A percentile compares a stretch with the other conserved stretches of the same genome.
Evolutionary conservation across 176 grass and related monocot species (phyloP).

Genomic region (Zoysia pacifica): DNA sequence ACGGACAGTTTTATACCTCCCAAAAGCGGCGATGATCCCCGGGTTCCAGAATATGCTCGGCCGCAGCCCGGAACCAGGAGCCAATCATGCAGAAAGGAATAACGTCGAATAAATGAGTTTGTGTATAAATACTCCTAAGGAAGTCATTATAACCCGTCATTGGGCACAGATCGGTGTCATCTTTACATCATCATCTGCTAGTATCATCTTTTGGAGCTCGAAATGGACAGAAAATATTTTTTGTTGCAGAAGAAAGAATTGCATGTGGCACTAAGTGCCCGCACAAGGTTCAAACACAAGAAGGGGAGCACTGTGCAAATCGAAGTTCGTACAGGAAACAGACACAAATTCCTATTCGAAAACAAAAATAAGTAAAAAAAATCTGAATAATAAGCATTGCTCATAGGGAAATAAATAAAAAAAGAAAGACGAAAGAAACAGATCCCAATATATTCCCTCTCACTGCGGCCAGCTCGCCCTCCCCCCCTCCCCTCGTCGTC

Average conservation of each 20-base stretch:
- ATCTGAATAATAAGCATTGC: too few relatives aligned
- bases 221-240: not conserved
- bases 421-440: not conserved
- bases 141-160: not conserved
- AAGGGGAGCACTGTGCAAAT: not conserved
- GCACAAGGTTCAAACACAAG: not conserved
- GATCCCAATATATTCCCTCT: slow-evolving; percentile 37
- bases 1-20: too few relatives aligned
- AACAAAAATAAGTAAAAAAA: not conserved
- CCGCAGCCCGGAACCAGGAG: not conserved
- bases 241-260: not conserved
- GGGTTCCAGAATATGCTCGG: slow-evolving; percentile 19
- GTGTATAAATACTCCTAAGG: not conserved
- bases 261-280: not conserved
- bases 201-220: not conserved
- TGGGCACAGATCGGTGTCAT: too few relatives aligned
- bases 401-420: not conserved
- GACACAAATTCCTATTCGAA: not conserved
- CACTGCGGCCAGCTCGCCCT: slow-evolving; percentile 28
- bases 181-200: not conserved
- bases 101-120: not conserved
- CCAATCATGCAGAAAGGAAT: slow-evolving; percentile 8
- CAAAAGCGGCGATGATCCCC: too few relatives aligned
- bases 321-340: not conserved
- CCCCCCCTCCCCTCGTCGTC: not conserved